Percentiles rank a stretch among this genome's conserved stretches.
These are phyloP conservation scores for Groenewaldozyma tartarivorans DNA, from an alignment of 805 yeast genomes.

Conservation along the genomic window DNA sequence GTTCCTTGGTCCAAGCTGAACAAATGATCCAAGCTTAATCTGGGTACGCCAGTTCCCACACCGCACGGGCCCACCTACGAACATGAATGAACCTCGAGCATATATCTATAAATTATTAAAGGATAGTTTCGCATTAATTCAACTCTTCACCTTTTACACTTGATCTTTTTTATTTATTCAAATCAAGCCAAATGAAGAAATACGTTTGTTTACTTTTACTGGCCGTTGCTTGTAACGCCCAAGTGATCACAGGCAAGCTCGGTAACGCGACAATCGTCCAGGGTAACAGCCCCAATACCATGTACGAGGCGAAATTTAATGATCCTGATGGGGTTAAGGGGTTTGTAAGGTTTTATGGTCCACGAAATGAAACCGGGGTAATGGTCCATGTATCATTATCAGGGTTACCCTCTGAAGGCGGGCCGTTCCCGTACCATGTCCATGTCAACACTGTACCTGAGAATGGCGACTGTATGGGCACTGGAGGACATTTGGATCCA, in stretches of 20 bases:
- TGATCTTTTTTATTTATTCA: too few species aligned
- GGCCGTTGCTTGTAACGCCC: too few species aligned
- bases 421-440: constrained; percentile 62
- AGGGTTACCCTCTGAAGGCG: constrained; percentile 56
- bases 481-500: constrained; percentile 57
- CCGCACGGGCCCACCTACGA: too few species aligned
- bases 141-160: too few species aligned
- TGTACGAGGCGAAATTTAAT: constrained; percentile 51
- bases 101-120: too few species aligned
- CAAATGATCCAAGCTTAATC: too few species aligned
- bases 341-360: constrained; percentile 47
- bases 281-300: constrained; percentile 40
- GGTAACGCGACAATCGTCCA: constrained; percentile 40
- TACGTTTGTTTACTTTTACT: too few species aligned
- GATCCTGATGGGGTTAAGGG: constrained; percentile 41
- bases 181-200: too few species aligned
- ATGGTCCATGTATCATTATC: constrained; percentile 63
- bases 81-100: too few species aligned
- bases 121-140: too few species aligned
- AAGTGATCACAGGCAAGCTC: constrained; percentile 12
- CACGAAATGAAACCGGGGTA: constrained; percentile 40
- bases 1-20: too few species aligned
- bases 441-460: constrained; percentile 49
- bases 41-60: too few species aligned
- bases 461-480: constrained; percentile 42